phyloP scores from a whole-genome alignment of 768 basidiomycete species.

The Lyophyllum decastes region DNA sequence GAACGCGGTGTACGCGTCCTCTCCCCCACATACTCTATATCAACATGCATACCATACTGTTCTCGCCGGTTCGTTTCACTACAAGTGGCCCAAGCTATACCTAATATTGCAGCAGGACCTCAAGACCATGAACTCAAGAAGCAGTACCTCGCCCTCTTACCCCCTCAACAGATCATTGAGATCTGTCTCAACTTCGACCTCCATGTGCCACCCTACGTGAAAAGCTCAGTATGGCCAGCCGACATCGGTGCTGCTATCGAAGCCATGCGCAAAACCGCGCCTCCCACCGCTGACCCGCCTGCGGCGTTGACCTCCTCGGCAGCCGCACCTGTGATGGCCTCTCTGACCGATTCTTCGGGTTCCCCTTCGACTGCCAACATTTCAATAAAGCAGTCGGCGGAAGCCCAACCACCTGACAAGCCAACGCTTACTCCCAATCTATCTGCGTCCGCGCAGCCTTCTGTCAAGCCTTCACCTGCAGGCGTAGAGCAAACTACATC shows the following conservation, averaged over 20 bases:
- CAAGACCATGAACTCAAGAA: slow-evolving; percentile 68
- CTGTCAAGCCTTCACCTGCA: slow-evolving; percentile 17
- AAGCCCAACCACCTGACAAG: slow-evolving; percentile 27
- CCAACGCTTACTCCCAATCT: slow-evolving; percentile 22
- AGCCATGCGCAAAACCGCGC: slow-evolving; percentile 40
- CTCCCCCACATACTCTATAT: slow-evolving; percentile 35
- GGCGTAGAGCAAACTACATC: slow-evolving; percentile 19
- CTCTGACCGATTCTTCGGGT: slow-evolving; percentile 18
- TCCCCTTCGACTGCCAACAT: slow-evolving; percentile 15
- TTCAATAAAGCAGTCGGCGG: slow-evolving; percentile 17
- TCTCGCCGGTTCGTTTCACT: slow-evolving; percentile 27
- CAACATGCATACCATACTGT: slow-evolving; percentile 36
- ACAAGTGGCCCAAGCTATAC: slow-evolving; percentile 15
- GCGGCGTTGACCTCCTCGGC: slow-evolving; percentile 13
- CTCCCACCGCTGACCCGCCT: slow-evolving; percentile 18
- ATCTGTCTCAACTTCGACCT: slow-evolving; percentile 74
- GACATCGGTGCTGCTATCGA: slow-evolving; percentile 69
- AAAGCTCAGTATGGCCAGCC: slow-evolving; percentile 69
- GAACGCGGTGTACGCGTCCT: slow-evolving; percentile 37
- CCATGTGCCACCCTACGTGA: slow-evolving; percentile 65
- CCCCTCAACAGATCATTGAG: slow-evolving; percentile 74
- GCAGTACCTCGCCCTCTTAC: slow-evolving; percentile 68
- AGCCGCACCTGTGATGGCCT: slow-evolving; percentile 16
- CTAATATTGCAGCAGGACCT: slow-evolving; percentile 25
- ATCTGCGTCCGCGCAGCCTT: slow-evolving; percentile 1